phyloP scores from a whole-genome alignment of 495 filamentous ascomycete genomes.

The Friedmanniomyces simplex region DNA sequence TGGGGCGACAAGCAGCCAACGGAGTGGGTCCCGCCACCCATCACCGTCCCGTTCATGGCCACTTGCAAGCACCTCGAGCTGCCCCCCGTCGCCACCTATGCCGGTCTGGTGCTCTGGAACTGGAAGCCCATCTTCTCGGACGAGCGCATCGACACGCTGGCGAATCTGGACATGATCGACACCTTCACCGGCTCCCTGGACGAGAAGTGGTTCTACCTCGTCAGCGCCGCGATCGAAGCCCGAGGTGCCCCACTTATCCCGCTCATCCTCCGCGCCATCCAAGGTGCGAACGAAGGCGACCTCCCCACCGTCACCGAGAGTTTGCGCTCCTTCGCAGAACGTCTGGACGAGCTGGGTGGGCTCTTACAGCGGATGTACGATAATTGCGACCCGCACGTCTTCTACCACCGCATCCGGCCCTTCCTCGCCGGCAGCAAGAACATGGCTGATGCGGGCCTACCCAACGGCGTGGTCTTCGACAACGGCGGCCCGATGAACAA shows the following conservation, averaged over 20 bases:
- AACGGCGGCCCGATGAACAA: slow-evolving; percentile 47
- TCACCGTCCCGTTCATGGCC: slow-evolving; percentile 71
- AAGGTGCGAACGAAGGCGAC: slow-evolving; percentile 65
- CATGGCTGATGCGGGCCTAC: slow-evolving; percentile 86
- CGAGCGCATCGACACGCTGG: slow-evolving; percentile 66
- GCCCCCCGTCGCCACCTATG: slow-evolving; percentile 90
- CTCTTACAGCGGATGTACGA: slow-evolving; percentile 82
- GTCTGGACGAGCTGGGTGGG: slow-evolving; percentile 67
- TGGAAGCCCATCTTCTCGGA: slow-evolving; percentile 78
- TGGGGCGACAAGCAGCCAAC: slow-evolving; percentile 78
- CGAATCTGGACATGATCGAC: slow-evolving; percentile 72
- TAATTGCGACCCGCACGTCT: slow-evolving; percentile 81
- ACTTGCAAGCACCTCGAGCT: slow-evolving; percentile 75
- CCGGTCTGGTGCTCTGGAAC: slow-evolving; percentile 89
- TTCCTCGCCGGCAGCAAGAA: slow-evolving; percentile 95
- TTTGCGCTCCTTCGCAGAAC: slow-evolving; percentile 69
- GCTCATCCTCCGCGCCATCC: slow-evolving; percentile 77
- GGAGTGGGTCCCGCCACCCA: slow-evolving; percentile 70
- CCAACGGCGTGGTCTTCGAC: slow-evolving; percentile 78
- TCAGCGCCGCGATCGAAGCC: slow-evolving; percentile 93
- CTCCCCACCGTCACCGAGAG: slow-evolving; percentile 59
- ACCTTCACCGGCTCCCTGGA: slow-evolving; percentile 95
- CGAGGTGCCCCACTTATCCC: slow-evolving; percentile 81
- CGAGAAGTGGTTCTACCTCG: slow-evolving; percentile 96
- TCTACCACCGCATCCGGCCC: slow-evolving; percentile 87